Evolutionary conservation across 768 basidiomycete genomes (phyloP).

Genomic region (Lanmaoa rubissima): DNA sequence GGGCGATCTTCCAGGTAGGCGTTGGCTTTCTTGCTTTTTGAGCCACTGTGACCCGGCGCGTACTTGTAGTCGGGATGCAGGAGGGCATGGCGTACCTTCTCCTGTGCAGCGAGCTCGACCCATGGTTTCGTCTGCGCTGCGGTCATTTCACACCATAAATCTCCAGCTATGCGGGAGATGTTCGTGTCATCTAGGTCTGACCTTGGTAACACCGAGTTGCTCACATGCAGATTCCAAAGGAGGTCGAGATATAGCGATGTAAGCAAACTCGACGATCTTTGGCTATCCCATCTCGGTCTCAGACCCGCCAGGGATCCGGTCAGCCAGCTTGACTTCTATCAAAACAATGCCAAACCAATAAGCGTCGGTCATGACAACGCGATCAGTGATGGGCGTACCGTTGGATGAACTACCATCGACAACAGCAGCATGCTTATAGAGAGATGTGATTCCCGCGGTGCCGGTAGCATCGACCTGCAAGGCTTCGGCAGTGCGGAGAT

Average conservation of each 20-base stretch:
- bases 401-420: neutral
- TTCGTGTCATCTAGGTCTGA: slow-evolving; percentile 68
- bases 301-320: slow-evolving; percentile 10
- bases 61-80: slow-evolving; percentile 47
- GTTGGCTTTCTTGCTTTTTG: slow-evolving; percentile 24
- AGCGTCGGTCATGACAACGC: neutral
- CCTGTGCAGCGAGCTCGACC: slow-evolving; percentile 47
- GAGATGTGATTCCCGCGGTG: too few species aligned
- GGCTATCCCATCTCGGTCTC: slow-evolving; percentile 7
- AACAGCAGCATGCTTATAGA: neutral
- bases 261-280: neutral
- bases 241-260: neutral
- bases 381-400: neutral
- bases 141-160: slow-evolving; percentile 61
- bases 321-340: slow-evolving; percentile 6
- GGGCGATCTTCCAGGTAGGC: slow-evolving; percentile 7
- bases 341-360: neutral
- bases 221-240: slow-evolving; percentile 1
- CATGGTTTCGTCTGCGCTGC: slow-evolving; percentile 46
- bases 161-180: slow-evolving; percentile 64
- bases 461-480: too few species aligned
- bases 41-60: slow-evolving; percentile 25
- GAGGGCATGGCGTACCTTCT: slow-evolving; percentile 43
- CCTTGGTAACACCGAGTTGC: slow-evolving; percentile 40
- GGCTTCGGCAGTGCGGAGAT: too few species aligned